Percentiles rank a stretch among this genome's conserved stretches.
Conservation (phyloP, 768 basidiomycete genomes). For the Floccularia luteovirens region DNA sequence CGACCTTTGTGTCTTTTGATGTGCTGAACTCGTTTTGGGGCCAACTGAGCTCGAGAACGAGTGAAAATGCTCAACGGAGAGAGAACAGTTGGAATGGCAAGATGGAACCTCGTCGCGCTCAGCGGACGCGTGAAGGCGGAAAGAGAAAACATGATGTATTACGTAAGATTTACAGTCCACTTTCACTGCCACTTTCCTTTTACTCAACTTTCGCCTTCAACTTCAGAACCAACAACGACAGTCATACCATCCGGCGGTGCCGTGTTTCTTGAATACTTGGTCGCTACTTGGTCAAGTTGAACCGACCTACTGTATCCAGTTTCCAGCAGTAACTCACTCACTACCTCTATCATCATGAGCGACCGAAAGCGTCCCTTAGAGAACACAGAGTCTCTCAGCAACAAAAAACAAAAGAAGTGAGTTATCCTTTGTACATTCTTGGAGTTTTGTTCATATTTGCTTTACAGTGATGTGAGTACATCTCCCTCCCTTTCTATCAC, state of each 20-base stretch:
- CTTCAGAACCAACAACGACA: too few relatives aligned
- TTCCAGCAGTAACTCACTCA: background rate
- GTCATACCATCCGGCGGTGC: too few relatives aligned
- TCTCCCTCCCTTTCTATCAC: constrained; percentile 17
- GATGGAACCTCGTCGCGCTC: constrained; percentile 5
- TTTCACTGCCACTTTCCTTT: background rate
- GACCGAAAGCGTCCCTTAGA: constrained; percentile 57
- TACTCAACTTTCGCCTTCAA: background rate
- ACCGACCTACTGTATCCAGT: background rate
- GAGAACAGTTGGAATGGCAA: constrained; percentile 15
- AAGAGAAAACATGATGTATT: background rate
- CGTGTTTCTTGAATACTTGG: too few relatives aligned
- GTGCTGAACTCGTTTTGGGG: constrained; percentile 78
- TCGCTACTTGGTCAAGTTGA: too few relatives aligned
- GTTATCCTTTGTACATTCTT: constrained; percentile 4
- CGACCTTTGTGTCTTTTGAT: constrained; percentile 88
- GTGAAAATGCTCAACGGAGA: constrained; percentile 28
- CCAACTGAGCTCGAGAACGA: constrained; percentile 56
- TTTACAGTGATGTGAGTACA: constrained; percentile 65
- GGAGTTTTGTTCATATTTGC: constrained; percentile 7
- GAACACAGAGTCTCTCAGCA: constrained; percentile 36
- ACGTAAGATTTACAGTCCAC: background rate
- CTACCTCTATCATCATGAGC: constrained; percentile 35
- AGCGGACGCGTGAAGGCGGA: background rate
- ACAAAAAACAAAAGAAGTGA: constrained; percentile 32